Conservation (phyloP, 208 protist genomes). For the Angomonas ambiguus region DNA sequence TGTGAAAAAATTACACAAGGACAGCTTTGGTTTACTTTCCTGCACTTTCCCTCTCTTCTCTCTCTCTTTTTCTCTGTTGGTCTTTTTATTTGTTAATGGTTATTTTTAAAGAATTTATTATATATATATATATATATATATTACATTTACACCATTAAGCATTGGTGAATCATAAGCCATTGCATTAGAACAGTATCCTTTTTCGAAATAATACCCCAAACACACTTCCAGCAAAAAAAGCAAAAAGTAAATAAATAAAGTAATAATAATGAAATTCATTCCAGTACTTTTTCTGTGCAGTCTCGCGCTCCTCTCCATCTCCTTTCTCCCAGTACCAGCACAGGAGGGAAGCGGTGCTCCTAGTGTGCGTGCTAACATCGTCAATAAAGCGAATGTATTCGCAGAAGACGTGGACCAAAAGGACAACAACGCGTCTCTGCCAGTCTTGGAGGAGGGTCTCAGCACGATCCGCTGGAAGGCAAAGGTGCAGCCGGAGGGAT, state of each 20-base stretch:
- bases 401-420: background rate
- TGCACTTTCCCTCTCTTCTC: background rate
- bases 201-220: too few species aligned
- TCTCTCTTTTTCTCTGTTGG: background rate
- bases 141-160: too few species aligned
- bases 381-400: background rate
- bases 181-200: too few species aligned
- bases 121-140: background rate
- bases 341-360: too few species aligned
- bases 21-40: too few species aligned
- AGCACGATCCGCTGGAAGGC: background rate
- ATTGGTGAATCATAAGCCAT: too few species aligned
- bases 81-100: slow-evolving; percentile 3
- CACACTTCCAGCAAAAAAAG: too few species aligned
- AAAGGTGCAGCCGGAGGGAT: background rate
- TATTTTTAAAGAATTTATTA: background rate
- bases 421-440: background rate
- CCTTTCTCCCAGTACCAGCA: too few species aligned
- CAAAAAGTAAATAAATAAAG: background rate
- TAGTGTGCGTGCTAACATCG: too few species aligned
- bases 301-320: too few species aligned
- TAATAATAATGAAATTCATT: background rate
- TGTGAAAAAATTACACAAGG: background rate
- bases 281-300: background rate
- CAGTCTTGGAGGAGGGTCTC: background rate